Percentiles rank a stretch among this genome's conserved stretches.
phyloP scores from a whole-genome alignment of 1,284 basidiomycete species.

The Fomitopsis pinicola region DNA sequence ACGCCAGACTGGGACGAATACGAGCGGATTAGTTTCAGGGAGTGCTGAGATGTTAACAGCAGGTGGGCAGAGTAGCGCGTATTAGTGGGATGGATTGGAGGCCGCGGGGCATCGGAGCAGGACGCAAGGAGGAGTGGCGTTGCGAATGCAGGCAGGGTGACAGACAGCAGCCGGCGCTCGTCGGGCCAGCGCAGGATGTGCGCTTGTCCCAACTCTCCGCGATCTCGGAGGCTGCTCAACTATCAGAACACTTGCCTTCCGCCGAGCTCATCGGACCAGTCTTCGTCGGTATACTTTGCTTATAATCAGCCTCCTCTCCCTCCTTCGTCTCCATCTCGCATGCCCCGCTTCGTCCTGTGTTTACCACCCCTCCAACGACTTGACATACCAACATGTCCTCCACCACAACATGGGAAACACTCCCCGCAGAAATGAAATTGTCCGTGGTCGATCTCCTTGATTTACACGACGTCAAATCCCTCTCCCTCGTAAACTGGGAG shows the following conservation, averaged over 20 bases:
- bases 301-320: conserved; percentile 4
- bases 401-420: conserved; percentile 40
- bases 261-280: conserved; percentile 6
- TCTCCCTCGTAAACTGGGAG: conserved; percentile 40
- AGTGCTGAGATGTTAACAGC: not conserved
- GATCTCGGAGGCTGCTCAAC: conserved; percentile 4
- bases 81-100: not conserved
- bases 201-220: conserved; percentile 2
- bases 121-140: conserved; percentile 2
- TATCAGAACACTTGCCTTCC: conserved; percentile 1
- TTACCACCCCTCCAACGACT: conserved; percentile 3
- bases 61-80: not conserved
- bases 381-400: conserved; percentile 1
- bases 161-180: not conserved
- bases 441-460: conserved; percentile 50
- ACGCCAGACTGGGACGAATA: not conserved
- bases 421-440: conserved; percentile 65
- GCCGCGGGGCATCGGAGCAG: not conserved
- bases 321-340: conserved; percentile 5
- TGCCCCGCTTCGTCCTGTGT: not conserved
- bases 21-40: not conserved
- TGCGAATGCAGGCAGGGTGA: not conserved
- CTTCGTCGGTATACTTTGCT: not conserved
- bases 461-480: conserved; percentile 32
- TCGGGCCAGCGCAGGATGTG: not conserved